Percentiles rank a stretch among this genome's conserved stretches.
These are phyloP conservation scores for Alternaria sp. DNA, from an alignment of 2,329 filamentous ascomycete genomes.

Conservation along the genomic window DNA sequence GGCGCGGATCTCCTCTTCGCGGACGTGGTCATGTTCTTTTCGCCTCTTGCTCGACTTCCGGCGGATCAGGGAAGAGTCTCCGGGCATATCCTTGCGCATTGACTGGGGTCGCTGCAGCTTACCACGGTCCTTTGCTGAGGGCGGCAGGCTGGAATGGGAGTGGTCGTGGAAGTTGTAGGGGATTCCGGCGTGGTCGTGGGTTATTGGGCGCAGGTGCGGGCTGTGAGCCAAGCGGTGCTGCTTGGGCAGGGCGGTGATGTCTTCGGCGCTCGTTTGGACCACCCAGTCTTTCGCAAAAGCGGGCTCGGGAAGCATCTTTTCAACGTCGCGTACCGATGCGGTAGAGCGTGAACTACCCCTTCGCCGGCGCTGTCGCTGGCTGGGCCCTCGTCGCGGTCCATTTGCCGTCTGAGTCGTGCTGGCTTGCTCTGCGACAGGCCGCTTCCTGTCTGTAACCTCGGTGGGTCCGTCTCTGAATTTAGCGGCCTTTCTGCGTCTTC, in stretches of 20 bases:
- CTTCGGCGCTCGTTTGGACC: slow-evolving; percentile 46
- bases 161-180: slow-evolving; percentile 54
- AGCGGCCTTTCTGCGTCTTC: slow-evolving; percentile 72
- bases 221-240: slow-evolving; percentile 51
- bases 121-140: slow-evolving; percentile 50
- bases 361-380: slow-evolving; percentile 36
- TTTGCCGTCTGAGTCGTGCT: slow-evolving; percentile 29
- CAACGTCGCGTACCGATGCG: slow-evolving; percentile 38
- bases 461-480: slow-evolving; percentile 53
- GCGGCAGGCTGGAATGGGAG: slow-evolving; percentile 44
- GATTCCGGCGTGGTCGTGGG: slow-evolving; percentile 49
- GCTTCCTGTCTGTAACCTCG: slow-evolving; percentile 59
- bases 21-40: slow-evolving; percentile 68
- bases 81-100: slow-evolving; percentile 64
- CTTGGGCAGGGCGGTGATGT: slow-evolving; percentile 56
- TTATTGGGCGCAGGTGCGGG: slow-evolving; percentile 56
- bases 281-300: slow-evolving; percentile 13
- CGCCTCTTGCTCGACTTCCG: slow-evolving; percentile 77
- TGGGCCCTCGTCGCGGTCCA: slow-evolving; percentile 32
- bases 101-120: slow-evolving; percentile 56
- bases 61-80: slow-evolving; percentile 63
- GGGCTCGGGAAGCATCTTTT: slow-evolving; percentile 31
- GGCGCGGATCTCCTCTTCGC: slow-evolving; percentile 87
- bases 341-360: slow-evolving; percentile 42
- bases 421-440: slow-evolving; percentile 35